These are phyloP conservation scores for Talaromyces sp. DNA, from an alignment of 2,329 filamentous ascomycete species.

Conservation along the genomic window DNA sequence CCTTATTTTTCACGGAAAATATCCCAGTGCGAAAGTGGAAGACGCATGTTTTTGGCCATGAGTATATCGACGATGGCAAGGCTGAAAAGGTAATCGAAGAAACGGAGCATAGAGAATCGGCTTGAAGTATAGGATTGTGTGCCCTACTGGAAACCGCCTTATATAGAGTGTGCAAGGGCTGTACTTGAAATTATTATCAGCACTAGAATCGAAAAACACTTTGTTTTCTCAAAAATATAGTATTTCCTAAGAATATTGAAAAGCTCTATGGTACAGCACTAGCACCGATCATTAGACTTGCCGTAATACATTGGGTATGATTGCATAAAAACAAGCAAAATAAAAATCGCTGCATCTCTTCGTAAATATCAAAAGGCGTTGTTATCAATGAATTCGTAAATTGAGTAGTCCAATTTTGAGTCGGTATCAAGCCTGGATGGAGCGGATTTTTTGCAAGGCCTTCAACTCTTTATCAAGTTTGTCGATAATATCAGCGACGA, in stretches of 20 bases:
- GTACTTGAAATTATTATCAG: too few relatives aligned
- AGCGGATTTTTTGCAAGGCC: slow-evolving; percentile 9
- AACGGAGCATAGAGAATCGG: not conserved
- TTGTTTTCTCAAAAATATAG: too few relatives aligned
- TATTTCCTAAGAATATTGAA: not conserved
- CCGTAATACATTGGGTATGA: not conserved
- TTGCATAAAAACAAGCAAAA: not conserved
- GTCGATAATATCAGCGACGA: slow-evolving; percentile 2
- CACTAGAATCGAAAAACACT: too few relatives aligned
- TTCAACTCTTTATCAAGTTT: slow-evolving; percentile 11
- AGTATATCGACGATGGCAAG: not conserved
- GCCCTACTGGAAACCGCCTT: not conserved
- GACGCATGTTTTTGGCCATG: not conserved
- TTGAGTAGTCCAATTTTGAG: not conserved
- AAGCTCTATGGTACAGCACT: not conserved
- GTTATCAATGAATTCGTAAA: not conserved
- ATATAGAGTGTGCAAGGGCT: too few relatives aligned
- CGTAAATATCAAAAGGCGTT: not conserved
- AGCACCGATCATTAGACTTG: not conserved
- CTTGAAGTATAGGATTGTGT: not conserved
- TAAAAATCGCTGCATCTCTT: not conserved
- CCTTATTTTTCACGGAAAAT: not conserved
- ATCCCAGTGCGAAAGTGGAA: not conserved
- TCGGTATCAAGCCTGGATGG: slow-evolving; percentile 5
- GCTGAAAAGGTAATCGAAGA: not conserved